Evolutionary conservation across 176 grass and related monocot genomes (phyloP), one percentile per base, ranked within the genome.

Genomic region (Guadua angustifolia): DNA sequence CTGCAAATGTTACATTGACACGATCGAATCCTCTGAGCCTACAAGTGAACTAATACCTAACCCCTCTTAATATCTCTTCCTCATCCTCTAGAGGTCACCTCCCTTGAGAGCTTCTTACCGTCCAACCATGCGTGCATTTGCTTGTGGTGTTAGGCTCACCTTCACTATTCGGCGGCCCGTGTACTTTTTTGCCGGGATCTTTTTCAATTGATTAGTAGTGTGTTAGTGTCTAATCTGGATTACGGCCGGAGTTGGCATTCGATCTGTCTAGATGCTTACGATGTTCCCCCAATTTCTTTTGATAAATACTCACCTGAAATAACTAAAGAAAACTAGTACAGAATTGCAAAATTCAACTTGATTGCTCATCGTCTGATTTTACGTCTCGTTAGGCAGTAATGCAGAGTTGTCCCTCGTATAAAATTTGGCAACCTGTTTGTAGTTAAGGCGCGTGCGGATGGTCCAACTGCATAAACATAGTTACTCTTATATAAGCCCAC

Each of bases 141-240:
- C 36, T 13, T 33, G 43, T 47, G 55, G 35, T 87, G 71, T 82
- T 82, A 81, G 78, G 78, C 51, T 82, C 47, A 26, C 9, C 71
- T 60, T 87, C 85, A 71, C 75, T 82, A 39, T 74, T 81, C 4
- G 55, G 71, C 44, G 42, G 21, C 15, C 14, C 56, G 29, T n/a
- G 43, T 57, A 10, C 55, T 4, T 57, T 57, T 57, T 57, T 22
- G 21, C 3, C 55, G 21, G 55, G 8, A 22, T 1, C 73, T 76
- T 84, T 82, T 71, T 82, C 56, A 66, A 21, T 32, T 45, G 55
- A 10, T 57, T 10, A 57, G 21, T 42, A 29, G 66, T 60, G 76
- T 42, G 10, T 10, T 43, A 70, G 14, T 57, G 79, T 42, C 49
- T 81, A 46, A 78, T 78, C 77, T 40, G 43, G 43, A 55, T 58